These are phyloP conservation scores for Pseudonectria foliicola DNA, from an alignment of 2,329 filamentous ascomycete species.

Conservation along the genomic window DNA sequence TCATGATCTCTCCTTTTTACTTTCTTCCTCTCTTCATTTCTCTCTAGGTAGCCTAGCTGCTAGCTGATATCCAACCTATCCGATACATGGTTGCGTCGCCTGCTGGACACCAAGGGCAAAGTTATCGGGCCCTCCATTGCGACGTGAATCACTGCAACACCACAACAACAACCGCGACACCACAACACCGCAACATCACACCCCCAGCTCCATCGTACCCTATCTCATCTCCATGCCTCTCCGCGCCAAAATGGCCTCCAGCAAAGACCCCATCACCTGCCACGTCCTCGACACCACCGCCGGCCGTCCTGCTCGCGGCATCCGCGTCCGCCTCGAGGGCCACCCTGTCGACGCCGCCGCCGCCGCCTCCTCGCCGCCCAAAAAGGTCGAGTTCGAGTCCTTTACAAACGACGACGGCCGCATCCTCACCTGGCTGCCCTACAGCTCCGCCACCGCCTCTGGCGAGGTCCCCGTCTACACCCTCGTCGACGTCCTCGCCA, in stretches of 20 bases:
- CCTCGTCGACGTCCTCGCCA: slow-evolving; percentile 47
- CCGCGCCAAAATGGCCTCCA: slow-evolving; percentile 12
- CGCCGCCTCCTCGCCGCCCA: slow-evolving; percentile 28
- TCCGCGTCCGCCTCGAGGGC: slow-evolving; percentile 60
- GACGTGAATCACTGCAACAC: too few species aligned
- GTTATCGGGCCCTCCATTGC: too few species aligned
- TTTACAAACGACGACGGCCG: slow-evolving; percentile 71
- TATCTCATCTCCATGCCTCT: slow-evolving; percentile 2
- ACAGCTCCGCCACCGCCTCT: slow-evolving; percentile 40
- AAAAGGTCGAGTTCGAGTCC: slow-evolving; percentile 59
- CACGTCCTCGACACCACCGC: slow-evolving; percentile 79
- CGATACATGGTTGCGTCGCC: too few species aligned
- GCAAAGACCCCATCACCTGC: slow-evolving; percentile 68
- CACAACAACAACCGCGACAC: too few species aligned
- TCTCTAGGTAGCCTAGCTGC: too few species aligned
- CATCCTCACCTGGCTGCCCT: slow-evolving; percentile 61
- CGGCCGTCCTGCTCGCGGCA: slow-evolving; percentile 59
- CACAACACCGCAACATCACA: slow-evolving; percentile 3
- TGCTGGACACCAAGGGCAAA: too few species aligned
- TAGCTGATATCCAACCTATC: too few species aligned
- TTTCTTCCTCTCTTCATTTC: too few species aligned
- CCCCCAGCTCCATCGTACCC: neutral
- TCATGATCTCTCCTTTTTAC: too few species aligned
- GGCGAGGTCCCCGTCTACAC: slow-evolving; percentile 53
- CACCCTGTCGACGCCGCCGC: slow-evolving; percentile 13